Evolutionary conservation across 2,329 filamentous ascomycete genomes (phyloP).

Genomic region (Exophiala aquamarina): DNA sequence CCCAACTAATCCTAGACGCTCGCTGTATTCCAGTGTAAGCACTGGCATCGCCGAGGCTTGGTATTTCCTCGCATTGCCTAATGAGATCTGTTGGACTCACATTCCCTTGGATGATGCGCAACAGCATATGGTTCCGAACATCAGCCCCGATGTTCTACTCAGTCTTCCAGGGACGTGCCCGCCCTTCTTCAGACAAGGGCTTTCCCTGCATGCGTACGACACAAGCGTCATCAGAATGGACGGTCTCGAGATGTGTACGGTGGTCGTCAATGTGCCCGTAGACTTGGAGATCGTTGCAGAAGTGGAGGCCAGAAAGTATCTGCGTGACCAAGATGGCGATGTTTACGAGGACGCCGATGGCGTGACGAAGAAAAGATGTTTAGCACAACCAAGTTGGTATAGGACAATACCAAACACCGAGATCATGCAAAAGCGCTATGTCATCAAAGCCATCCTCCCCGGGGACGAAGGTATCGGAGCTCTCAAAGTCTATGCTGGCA

Average conservation of each 20-base stretch:
- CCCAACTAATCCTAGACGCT: conserved; percentile 81
- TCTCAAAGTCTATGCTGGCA: conserved; percentile 90
- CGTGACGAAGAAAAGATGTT: conserved; percentile 75
- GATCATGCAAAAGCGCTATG: conserved; percentile 73
- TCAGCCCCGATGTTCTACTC: conserved; percentile 81
- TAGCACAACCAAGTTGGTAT: conserved; percentile 91
- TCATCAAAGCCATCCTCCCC: conserved; percentile 86
- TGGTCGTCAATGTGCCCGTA: conserved; percentile 81
- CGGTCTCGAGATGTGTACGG: conserved; percentile 87
- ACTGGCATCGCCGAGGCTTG: conserved; percentile 75
- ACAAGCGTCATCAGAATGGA: conserved; percentile 83
- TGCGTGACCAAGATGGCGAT: conserved; percentile 83
- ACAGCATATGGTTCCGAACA: conserved; percentile 87
- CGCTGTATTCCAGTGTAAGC: conserved; percentile 71
- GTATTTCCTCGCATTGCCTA: conserved; percentile 90
- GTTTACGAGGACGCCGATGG: conserved; percentile 85
- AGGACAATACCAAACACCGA: conserved; percentile 50
- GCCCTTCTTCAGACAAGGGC: conserved; percentile 77
- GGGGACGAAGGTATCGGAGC: conserved; percentile 87
- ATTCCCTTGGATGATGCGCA: conserved; percentile 83
- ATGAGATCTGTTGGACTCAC: conserved; percentile 93
- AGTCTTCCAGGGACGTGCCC: conserved; percentile 84
- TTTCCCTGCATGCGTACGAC: conserved; percentile 86
- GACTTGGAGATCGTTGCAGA: conserved; percentile 93
- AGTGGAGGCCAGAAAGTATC: conserved; percentile 79